Evolutionary conservation across 176 grass and related monocot genomes (phyloP).

Genomic region (Tuctoria greenei): DNA sequence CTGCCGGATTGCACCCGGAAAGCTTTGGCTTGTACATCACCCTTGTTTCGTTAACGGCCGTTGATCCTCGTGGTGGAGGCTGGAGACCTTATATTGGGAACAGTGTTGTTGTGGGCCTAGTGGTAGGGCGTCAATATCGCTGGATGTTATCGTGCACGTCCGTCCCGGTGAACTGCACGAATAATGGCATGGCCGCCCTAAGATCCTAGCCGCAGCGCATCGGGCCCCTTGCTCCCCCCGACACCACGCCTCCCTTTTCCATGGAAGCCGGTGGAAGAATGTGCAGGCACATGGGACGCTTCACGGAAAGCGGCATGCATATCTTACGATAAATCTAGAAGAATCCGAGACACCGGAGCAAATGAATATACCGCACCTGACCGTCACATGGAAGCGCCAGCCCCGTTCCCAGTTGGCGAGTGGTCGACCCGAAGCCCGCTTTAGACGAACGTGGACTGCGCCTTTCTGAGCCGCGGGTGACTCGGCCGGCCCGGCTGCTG

Average conservation of each 20-base stretch:
- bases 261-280: conserved; percentile 32
- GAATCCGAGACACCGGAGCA: conserved; percentile 26
- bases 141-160: background rate
- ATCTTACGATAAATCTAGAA: conserved; percentile 35
- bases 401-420: background rate
- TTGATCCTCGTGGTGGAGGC: background rate
- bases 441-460: conserved; percentile 42
- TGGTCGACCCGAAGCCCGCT: too few relatives aligned
- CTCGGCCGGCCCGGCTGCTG: conserved; percentile 46
- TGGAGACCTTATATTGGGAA: background rate
- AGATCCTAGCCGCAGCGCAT: background rate
- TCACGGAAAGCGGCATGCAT: conserved; percentile 44
- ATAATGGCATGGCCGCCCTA: background rate
- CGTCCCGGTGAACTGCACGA: conserved; percentile 22
- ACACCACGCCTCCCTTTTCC: conserved; percentile 19
- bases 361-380: conserved; percentile 47
- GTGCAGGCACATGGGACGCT: conserved; percentile 57
- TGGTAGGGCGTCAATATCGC: background rate
- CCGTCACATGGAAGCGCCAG: conserved; percentile 27
- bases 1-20: background rate
- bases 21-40: background rate
- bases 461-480: conserved; percentile 55
- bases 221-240: conserved; percentile 25
- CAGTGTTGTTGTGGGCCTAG: background rate
- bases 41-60: background rate